Evolutionary conservation across 352 stramenopile genomes (phyloP).

Genomic region (Pythium rhizo-oryzae): DNA sequence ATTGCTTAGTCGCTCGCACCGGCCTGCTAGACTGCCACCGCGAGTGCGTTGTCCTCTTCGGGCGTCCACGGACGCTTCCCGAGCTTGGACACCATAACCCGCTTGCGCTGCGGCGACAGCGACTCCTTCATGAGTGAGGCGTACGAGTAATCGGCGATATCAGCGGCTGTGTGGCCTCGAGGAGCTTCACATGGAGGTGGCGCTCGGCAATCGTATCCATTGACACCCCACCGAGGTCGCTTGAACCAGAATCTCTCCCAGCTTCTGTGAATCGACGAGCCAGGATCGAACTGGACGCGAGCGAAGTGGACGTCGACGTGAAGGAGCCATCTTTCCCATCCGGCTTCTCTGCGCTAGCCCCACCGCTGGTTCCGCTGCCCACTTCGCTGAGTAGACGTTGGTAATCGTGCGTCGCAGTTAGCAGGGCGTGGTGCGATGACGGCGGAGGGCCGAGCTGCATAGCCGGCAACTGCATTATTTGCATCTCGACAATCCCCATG

Average conservation of each 20-base stretch:
- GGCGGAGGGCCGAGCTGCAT: slow-evolving; percentile 27
- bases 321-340: background rate
- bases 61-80: slow-evolving; percentile 69
- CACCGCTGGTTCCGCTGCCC: background rate
- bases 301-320: background rate
- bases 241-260: background rate
- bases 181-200: slow-evolving; percentile 35
- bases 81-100: slow-evolving; percentile 58
- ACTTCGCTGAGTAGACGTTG: slow-evolving; percentile 23
- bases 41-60: no score
- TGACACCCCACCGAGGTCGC: background rate
- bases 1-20: slow-evolving; percentile 94
- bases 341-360: no score
- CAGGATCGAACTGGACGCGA: slow-evolving; percentile 22
- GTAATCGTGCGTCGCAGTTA: slow-evolving; percentile 23
- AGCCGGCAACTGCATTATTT: slow-evolving; percentile 69
- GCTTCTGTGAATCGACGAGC: slow-evolving; percentile 30
- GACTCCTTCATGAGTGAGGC: slow-evolving; percentile 42
- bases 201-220: slow-evolving; percentile 25
- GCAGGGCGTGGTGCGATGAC: background rate
- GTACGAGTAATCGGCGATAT: slow-evolving; percentile 38
- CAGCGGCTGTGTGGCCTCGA: slow-evolving; percentile 30
- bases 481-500: slow-evolving; percentile 77
- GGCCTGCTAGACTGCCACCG: slow-evolving; percentile 50
- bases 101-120: slow-evolving; percentile 65